Evolutionary conservation across 192 early-diverging fungal genomes (phyloP).

Genomic region (Dissophora globulifera): DNA sequence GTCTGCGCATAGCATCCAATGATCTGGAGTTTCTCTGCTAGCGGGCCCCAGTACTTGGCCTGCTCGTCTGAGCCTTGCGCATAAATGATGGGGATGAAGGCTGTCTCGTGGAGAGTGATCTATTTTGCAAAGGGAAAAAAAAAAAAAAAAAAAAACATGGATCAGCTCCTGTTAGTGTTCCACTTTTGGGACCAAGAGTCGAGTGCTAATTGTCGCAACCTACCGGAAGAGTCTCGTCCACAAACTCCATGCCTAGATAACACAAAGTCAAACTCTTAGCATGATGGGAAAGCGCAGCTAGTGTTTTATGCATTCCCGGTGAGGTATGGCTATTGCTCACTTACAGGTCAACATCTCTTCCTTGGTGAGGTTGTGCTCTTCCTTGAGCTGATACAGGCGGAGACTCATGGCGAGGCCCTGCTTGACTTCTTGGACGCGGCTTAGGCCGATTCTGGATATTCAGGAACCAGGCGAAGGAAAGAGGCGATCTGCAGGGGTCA

Average conservation of each 20-base stretch:
- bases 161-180: too few relatives aligned
- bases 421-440: slow-evolving; percentile 72
- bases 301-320: background rate
- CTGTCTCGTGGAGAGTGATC: slow-evolving; percentile 49
- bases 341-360: slow-evolving; percentile 63
- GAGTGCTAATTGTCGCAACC: too few relatives aligned
- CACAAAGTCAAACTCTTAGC: too few relatives aligned
- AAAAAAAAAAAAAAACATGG: background rate
- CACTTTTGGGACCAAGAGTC: too few relatives aligned
- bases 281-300: background rate
- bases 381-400: slow-evolving; percentile 66
- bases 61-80: slow-evolving; percentile 80
- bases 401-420: slow-evolving; percentile 64
- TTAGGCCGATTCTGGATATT: slow-evolving; percentile 27
- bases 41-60: slow-evolving; percentile 71
- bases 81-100: slow-evolving; percentile 81
- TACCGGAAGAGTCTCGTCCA: slow-evolving; percentile 36
- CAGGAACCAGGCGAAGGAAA: background rate
- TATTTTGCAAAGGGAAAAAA: background rate
- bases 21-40: slow-evolving; percentile 75
- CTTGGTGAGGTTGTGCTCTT: slow-evolving; percentile 64
- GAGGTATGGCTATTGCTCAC: slow-evolving; percentile 2
- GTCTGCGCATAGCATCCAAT: slow-evolving; percentile 90
- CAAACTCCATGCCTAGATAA: slow-evolving; percentile 31
- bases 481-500: background rate